Base-by-base conservation (phyloP, 169 alveolate species). In the Eimeria necatrix region DNA sequence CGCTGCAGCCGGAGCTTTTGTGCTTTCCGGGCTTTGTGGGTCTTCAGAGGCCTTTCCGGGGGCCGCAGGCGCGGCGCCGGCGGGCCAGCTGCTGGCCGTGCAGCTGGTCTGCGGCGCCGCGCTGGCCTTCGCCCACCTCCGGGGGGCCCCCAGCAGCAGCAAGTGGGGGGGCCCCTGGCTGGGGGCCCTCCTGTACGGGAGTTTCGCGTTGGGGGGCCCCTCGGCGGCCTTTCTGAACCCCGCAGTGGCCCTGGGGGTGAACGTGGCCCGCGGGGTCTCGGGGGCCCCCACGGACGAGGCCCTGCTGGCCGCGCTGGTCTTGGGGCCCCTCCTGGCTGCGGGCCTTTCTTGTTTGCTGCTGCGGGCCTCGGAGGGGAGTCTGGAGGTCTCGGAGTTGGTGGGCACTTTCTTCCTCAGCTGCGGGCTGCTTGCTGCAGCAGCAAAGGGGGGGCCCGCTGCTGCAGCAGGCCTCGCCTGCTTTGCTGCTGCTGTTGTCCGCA, bases 361-460 rank as follows among this genome's bases (percentile, higher is more conserved):
- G 14, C 12, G n/a, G 6, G 10, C 59, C 46, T n/a, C 87, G 9
- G 68, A 76, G 59, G 68, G 46, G 53, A 46, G 46, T 10, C 64
- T 76, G 24, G 68, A 76, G 61, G 4, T 46, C 5, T 76, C 87
- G 10, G 87, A 76, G 87, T 32, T 76, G 7, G 64, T 76, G 18
- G 87, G 87, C 64, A 46, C 64, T 20, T 76, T 76, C 87, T 76
- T 76, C 87, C 87, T 76, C 64, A 76, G 87, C 46, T 76, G 46
- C 87, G 87, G 87, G 12, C 4, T 76, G 22, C 59, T 76, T 41
- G 87, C 87, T 10, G 87, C 87, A 8, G 87, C 87, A 4, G 32
- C 18, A 26, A 49, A 76, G 20, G 87, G 87, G 49, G 59, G 87
- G 48, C 14, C 49, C 49, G 12, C 78, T 10, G 61, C 61, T 18